Evolutionary conservation across 768 basidiomycete genomes (phyloP).

Genomic region (Neoboletus magnificus): DNA sequence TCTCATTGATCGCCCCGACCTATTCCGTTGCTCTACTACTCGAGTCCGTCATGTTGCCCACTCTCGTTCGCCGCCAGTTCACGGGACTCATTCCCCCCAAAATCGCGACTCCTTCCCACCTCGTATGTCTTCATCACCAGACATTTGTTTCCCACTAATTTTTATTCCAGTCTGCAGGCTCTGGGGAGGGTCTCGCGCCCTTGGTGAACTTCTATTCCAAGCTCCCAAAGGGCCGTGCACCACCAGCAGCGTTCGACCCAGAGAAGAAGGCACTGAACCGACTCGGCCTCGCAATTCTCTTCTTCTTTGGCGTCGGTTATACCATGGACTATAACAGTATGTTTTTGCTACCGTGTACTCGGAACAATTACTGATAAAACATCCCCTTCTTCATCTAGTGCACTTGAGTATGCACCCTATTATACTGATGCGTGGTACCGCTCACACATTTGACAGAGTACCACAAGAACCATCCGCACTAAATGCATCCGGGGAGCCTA

Average conservation of each 20-base stretch:
- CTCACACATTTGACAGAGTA: slow-evolving; percentile 55
- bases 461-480: slow-evolving; percentile 91
- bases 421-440: background rate
- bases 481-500: slow-evolving; percentile 18
- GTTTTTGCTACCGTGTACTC: slow-evolving; percentile 32
- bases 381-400: slow-evolving; percentile 44
- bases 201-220: slow-evolving; percentile 97
- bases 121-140: slow-evolving; percentile 44
- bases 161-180: slow-evolving; percentile 64
- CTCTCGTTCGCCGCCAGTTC: slow-evolving; percentile 82
- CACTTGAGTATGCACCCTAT: slow-evolving; percentile 66
- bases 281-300: slow-evolving; percentile 62
- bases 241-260: slow-evolving; percentile 60
- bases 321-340: slow-evolving; percentile 87
- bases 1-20: slow-evolving; percentile 14
- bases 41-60: slow-evolving; percentile 64
- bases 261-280: slow-evolving; percentile 70
- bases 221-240: slow-evolving; percentile 84
- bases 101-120: slow-evolving; percentile 86
- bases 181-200: slow-evolving; percentile 74
- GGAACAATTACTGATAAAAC: slow-evolving; percentile 6
- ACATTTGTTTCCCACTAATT: background rate
- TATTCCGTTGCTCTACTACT: slow-evolving; percentile 15
- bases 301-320: slow-evolving; percentile 58
- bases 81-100: slow-evolving; percentile 89